These are phyloP conservation scores for Pseudocercospora eumusae DNA, from an alignment of 2,329 filamentous ascomycete genomes.

Conservation along the genomic window DNA sequence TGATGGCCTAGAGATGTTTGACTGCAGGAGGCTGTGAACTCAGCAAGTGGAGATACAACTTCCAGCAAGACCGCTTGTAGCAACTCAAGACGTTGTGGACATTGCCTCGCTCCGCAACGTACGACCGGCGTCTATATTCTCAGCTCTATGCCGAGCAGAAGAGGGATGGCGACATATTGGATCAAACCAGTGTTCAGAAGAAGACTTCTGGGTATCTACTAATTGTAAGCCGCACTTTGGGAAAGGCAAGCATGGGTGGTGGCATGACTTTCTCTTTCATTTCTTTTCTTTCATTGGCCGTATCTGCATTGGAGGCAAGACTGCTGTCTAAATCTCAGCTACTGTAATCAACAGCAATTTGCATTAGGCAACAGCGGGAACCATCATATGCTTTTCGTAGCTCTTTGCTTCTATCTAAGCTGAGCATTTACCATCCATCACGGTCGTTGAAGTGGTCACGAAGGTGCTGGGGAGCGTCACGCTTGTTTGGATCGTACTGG, in stretches of 20 bases:
- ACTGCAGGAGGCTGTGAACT: background rate
- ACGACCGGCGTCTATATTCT: too few relatives aligned
- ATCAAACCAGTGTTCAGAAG: too few relatives aligned
- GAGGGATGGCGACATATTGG: too few relatives aligned
- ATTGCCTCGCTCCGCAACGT: too few relatives aligned
- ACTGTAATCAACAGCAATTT: background rate
- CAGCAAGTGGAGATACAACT: too few relatives aligned
- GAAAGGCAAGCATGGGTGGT: too few relatives aligned
- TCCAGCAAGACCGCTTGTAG: too few relatives aligned
- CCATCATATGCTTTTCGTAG: background rate
- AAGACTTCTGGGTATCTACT: background rate
- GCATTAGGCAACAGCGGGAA: background rate
- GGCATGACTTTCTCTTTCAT: too few relatives aligned
- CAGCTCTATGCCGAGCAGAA: too few relatives aligned
- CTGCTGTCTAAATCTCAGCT: background rate
- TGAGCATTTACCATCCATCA: slow-evolving; percentile 21
- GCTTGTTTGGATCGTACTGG: slow-evolving; percentile 51
- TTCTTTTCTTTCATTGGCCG: background rate
- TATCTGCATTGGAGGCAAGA: background rate
- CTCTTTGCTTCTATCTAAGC: background rate
- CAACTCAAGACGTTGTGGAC: too few relatives aligned
- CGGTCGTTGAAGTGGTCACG: slow-evolving; percentile 37
- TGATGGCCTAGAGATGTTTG: background rate
- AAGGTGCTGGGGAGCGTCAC: slow-evolving; percentile 39
- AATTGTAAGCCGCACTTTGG: background rate